Evolutionary conservation across 148 eudicot species (phyloP).

Genomic region (Dysphania ambrosioides): DNA sequence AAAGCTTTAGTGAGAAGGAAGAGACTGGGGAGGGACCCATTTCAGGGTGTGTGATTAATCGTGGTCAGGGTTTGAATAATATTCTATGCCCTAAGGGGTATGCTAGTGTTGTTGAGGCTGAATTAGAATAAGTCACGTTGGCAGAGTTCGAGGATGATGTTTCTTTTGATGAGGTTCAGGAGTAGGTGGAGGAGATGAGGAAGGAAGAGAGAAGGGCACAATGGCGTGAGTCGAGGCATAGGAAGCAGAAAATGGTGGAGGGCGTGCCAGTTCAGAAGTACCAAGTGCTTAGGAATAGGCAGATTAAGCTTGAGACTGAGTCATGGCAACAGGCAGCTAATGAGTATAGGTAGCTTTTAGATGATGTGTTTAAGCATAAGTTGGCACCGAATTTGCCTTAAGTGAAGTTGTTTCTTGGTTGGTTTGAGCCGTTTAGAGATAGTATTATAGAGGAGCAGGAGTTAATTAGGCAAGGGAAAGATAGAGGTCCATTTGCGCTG

Average conservation of each 20-base stretch:
- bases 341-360: conserved; percentile 76
- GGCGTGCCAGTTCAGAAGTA: conserved; percentile 50
- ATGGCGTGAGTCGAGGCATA: conserved; percentile 3
- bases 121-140: conserved; percentile 30
- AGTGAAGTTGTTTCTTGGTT: conserved; percentile 85
- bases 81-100: conserved; percentile 48
- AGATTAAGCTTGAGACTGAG: conserved; percentile 81
- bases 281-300: conserved; percentile 56
- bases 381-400: conserved; percentile 95
- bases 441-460: conserved; percentile 76
- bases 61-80: too few species aligned
- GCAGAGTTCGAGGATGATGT: conserved; percentile 53
- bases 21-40: conserved; percentile 30
- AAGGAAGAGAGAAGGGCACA: conserved; percentile 45
- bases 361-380: conserved; percentile 80
- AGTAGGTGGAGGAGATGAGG: conserved; percentile 55
- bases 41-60: conserved; percentile 29
- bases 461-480: conserved; percentile 49
- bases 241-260: conserved; percentile 16
- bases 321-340: conserved; percentile 83
- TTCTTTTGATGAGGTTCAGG: conserved; percentile 53
- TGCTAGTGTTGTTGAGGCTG: conserved; percentile 69
- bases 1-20: too few species aligned
- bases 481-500: conserved; percentile 52
- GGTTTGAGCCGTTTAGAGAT: conserved; percentile 85